These are phyloP conservation scores for Zygosaccharomyces sapae DNA, from an alignment of 1,139 yeast genomes.

Conservation along the genomic window DNA sequence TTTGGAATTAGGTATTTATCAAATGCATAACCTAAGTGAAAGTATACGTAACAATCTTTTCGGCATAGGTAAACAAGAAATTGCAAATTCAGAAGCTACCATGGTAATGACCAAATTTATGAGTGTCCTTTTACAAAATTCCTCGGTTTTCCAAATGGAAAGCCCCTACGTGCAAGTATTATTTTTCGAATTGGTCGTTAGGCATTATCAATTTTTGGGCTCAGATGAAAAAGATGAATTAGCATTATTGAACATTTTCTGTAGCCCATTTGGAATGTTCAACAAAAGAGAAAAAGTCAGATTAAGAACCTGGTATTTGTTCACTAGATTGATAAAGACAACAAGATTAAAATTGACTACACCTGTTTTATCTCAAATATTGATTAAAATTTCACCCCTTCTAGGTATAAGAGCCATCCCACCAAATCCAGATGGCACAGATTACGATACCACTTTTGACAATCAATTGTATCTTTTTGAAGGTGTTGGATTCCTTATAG, in stretches of 20 bases:
- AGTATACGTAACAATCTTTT: slow-evolving; percentile 70
- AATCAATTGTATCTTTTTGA: slow-evolving; percentile 82
- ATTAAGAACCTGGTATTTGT: slow-evolving; percentile 84
- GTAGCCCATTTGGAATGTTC: slow-evolving; percentile 77
- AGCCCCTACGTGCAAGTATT: slow-evolving; percentile 78
- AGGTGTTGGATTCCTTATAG: slow-evolving; percentile 62
- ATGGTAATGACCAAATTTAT: slow-evolving; percentile 51
- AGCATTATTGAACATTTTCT: slow-evolving; percentile 65
- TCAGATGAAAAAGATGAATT: slow-evolving; percentile 47
- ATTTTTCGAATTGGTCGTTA: slow-evolving; percentile 79
- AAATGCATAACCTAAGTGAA: slow-evolving; percentile 74
- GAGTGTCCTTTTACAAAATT: slow-evolving; percentile 43
- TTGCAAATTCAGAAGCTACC: slow-evolving; percentile 59
- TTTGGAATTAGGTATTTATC: slow-evolving; percentile 80
- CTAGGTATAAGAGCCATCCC: slow-evolving; percentile 56
- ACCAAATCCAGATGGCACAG: slow-evolving; percentile 52
- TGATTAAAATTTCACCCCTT: slow-evolving; percentile 48
- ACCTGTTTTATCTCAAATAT: slow-evolving; percentile 47
- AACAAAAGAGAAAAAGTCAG: slow-evolving; percentile 69
- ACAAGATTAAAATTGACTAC: slow-evolving; percentile 64
- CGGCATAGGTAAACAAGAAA: slow-evolving; percentile 60
- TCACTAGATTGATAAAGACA: slow-evolving; percentile 73
- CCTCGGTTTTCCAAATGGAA: slow-evolving; percentile 47
- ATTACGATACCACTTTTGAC: slow-evolving; percentile 64
- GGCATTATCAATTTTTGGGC: slow-evolving; percentile 66